Conservation (phyloP, 148 eudicot species). For the Chenopodium berlandieri region DNA sequence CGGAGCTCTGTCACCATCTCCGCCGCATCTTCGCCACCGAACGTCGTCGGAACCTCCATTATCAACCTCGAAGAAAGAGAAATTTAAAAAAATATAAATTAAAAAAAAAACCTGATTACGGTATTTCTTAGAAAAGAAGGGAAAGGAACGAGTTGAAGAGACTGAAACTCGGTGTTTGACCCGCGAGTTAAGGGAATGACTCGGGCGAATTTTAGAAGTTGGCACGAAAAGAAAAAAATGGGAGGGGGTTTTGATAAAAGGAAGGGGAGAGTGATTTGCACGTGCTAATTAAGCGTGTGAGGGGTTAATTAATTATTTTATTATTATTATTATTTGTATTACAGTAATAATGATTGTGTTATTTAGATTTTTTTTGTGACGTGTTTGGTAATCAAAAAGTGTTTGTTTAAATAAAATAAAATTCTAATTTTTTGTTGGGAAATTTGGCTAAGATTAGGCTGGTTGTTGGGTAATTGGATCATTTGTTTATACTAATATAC, state of each 20-base stretch:
- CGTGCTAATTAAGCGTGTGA: not conserved
- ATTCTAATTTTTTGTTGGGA: slow-evolving; percentile 1
- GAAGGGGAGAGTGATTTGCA: not conserved
- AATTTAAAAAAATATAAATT: not conserved
- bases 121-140: not conserved
- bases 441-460: not conserved
- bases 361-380: not conserved
- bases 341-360: not conserved
- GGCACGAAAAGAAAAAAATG: too few species aligned
- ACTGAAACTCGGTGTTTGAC: not conserved
- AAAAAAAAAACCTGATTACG: not conserved
- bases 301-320: not conserved
- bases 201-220: not conserved
- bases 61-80: not conserved
- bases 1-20: slow-evolving; percentile 52
- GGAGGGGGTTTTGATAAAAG: not conserved
- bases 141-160: not conserved
- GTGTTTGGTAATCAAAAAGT: not conserved
- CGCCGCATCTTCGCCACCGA: slow-evolving; percentile 34
- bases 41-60: slow-evolving; percentile 29
- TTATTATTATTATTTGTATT: too few species aligned
- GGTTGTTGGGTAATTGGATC: not conserved
- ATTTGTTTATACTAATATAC: too few species aligned
- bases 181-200: not conserved
- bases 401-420: too few species aligned